Conservation (phyloP, 2,329 filamentous ascomycete genomes). For the Aspergillus sp. region DNA sequence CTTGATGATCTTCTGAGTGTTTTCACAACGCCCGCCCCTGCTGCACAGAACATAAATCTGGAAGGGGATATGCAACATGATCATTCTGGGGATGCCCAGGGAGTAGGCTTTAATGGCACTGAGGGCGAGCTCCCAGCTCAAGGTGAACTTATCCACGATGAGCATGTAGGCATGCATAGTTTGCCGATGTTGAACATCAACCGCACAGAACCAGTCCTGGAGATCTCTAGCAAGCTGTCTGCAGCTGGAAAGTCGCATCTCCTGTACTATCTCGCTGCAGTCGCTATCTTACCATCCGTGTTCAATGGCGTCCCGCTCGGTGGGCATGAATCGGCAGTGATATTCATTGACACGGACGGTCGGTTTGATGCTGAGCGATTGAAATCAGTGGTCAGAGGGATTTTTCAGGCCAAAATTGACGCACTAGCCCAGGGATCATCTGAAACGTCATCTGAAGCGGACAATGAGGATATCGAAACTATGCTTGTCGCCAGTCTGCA, state of each 20-base stretch:
- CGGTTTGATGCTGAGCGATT: constrained; percentile 56
- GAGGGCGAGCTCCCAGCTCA: neutral
- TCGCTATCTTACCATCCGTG: constrained; percentile 52
- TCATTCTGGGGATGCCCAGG: neutral
- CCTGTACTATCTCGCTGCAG: constrained; percentile 57
- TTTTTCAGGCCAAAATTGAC: constrained; percentile 25
- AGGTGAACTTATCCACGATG: neutral
- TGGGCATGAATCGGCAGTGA: constrained; percentile 53
- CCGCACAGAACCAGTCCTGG: constrained; percentile 46
- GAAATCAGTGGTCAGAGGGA: constrained; percentile 27
- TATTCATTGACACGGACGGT: constrained; percentile 59
- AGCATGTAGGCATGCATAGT: neutral
- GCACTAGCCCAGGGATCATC: neutral
- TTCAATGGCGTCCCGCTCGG: constrained; percentile 34
- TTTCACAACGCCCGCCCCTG: constrained; percentile 31
- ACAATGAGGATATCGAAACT: constrained; percentile 20
- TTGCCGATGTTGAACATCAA: neutral
- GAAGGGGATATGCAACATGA: constrained; percentile 1
- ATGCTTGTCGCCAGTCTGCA: constrained; percentile 46
- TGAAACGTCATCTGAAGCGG: neutral
- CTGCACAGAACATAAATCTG: constrained; percentile 6
- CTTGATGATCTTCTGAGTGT: constrained; percentile 49
- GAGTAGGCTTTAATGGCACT: neutral
- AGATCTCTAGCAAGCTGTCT: constrained; percentile 55
- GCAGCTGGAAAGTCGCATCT: constrained; percentile 61